Base-by-base conservation (phyloP, 1,284 basidiomycete species). In the Tranzscheliella williamsii region DNA sequence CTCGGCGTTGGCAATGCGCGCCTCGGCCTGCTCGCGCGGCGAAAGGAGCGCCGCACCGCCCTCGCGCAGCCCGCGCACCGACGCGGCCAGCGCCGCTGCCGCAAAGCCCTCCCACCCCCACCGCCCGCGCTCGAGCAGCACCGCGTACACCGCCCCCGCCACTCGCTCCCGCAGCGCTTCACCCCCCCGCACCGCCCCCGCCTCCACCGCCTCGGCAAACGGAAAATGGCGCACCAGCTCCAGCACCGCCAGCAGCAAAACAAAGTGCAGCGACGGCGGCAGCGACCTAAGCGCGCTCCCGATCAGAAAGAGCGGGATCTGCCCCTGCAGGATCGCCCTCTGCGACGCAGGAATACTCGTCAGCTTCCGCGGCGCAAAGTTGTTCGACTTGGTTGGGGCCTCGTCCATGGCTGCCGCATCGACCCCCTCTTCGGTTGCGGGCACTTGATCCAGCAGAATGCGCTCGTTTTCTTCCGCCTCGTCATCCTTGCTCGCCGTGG, bases 221-320 rank as follows among this genome's bases (percentile, higher is more conserved):
- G 71, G 71, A 38, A 73, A 73, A 2, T 48, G 46, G 20, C 58
- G 49, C 15, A 73, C 35, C 21, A 73, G 41, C 38, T 65, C 49
- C 22, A 65, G 36, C 11, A 73, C 50, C 8, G 54, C 62, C 18
- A 67, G 24, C 21, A 65, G 62, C 18, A 73, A 42, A 20, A 50
- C 49, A 23, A 71, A 56, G 27, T 69, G 68, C 15, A 73, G 52
- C 17, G 47, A 45, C 2, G 60, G 56, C 5, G 71, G 60, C 8
- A 73, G 40, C 18, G 50, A 41, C 21, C 48, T 44, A 24, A 64
- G 54, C 7, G 60, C 62, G 39, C 47, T 71, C 21, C 36, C 48
- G 24, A 71, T 49, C n/a, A 73, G 45, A 17, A 60, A 61, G 16
- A 69, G 42, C 5, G 68, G 71, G 18, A 73, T 69, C 31, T 60